Conservation (phyloP, 2,329 filamentous ascomycete species). For the Massarina eburnea region DNA sequence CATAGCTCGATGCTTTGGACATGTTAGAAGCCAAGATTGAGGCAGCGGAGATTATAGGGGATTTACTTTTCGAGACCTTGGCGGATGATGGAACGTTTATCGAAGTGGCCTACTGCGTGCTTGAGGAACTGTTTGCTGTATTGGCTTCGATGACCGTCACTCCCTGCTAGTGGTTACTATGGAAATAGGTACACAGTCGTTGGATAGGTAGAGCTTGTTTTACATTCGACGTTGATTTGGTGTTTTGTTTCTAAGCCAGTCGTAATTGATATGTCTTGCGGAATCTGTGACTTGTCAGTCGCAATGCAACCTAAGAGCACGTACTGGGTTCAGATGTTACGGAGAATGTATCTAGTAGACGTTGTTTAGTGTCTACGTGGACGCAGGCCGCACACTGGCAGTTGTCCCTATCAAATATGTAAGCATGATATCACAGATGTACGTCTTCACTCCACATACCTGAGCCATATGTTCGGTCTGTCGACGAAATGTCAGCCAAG, state of each 20-base stretch:
- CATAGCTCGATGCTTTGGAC: conserved; percentile 42
- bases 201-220: conserved; percentile 9
- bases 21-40: conserved; percentile 4
- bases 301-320: no score
- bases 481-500: neutral
- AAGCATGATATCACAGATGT: neutral
- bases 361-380: conserved; percentile 70
- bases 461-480: conserved; percentile 45
- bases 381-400: conserved; percentile 69
- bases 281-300: conserved; percentile 21
- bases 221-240: conserved; percentile 28
- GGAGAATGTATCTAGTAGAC: conserved; percentile 67
- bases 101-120: conserved; percentile 43
- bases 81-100: conserved; percentile 33
- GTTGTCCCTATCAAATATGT: conserved; percentile 61
- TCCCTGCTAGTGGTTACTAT: conserved; percentile 34
- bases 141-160: conserved; percentile 67
- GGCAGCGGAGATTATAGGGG: neutral
- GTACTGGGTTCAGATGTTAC: conserved; percentile 41
- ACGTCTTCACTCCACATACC: conserved; percentile 14
- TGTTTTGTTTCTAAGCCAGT: conserved; percentile 4
- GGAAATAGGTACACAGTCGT: neutral
- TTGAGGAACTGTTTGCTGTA: conserved; percentile 67
- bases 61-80: conserved; percentile 32
- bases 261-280: conserved; percentile 28